These are phyloP conservation scores for Suhomyces prunicola DNA, from an alignment of 805 yeast genomes.

Conservation along the genomic window DNA sequence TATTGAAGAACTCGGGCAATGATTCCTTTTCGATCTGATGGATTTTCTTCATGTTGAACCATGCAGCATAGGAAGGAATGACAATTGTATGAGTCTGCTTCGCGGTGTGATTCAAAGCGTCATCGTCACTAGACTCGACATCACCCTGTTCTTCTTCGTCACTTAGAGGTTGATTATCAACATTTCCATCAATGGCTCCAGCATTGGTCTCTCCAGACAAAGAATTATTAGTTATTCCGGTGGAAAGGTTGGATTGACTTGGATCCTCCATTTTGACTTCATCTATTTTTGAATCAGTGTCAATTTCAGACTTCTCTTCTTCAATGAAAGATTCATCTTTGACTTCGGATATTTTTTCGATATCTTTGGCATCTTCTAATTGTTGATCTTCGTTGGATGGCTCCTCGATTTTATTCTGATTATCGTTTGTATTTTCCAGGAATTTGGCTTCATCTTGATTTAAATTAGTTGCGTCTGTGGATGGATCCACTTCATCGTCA, in stretches of 20 bases:
- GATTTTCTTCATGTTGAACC: constrained; percentile 75
- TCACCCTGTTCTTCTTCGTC: constrained; percentile 6
- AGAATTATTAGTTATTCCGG: background rate
- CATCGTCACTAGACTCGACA: constrained; percentile 2
- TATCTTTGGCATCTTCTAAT: background rate
- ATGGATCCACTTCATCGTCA: background rate
- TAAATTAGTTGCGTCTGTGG: background rate
- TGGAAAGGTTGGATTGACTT: background rate
- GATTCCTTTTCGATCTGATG: constrained; percentile 80
- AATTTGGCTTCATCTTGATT: background rate
- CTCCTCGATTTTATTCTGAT: background rate
- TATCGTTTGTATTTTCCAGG: background rate
- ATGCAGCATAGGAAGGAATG: constrained; percentile 80
- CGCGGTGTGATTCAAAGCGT: constrained; percentile 5
- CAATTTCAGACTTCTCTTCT: constrained; percentile 3
- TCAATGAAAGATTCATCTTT: background rate
- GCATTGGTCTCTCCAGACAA: background rate
- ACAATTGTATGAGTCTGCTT: constrained; percentile 80
- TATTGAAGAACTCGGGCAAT: constrained; percentile 82
- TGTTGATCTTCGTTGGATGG: constrained; percentile 2
- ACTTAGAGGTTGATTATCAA: background rate
- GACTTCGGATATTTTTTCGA: background rate
- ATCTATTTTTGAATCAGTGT: background rate
- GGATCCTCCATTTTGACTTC: background rate
- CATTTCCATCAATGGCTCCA: constrained; percentile 3